Evolutionary conservation across 192 early-diverging fungal genomes (phyloP).

Genomic region (Coemansia sp.): DNA sequence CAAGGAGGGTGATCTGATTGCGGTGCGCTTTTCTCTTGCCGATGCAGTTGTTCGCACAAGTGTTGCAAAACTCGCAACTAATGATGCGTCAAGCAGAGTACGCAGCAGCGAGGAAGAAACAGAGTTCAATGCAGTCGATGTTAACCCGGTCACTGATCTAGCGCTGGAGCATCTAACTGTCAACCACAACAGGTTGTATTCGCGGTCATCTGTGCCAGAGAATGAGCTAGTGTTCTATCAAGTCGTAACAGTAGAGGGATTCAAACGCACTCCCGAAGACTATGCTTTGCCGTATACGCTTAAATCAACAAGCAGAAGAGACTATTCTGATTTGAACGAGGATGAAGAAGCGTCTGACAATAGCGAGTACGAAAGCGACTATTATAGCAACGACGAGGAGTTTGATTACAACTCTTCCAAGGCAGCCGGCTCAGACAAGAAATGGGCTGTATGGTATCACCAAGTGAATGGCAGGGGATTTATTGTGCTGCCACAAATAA

Average conservation of each 20-base stretch:
- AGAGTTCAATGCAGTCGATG: constrained; percentile 12
- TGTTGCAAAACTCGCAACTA: constrained; percentile 29
- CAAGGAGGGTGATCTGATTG: constrained; percentile 43
- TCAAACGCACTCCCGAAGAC: constrained; percentile 7
- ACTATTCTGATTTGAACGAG: neutral
- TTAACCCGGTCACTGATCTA: constrained; percentile 32
- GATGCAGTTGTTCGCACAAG: constrained; percentile 38
- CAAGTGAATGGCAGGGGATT: constrained; percentile 26
- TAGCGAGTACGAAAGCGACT: constrained; percentile 16
- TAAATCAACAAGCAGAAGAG: neutral
- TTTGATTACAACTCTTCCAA: constrained; percentile 8
- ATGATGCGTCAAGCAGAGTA: constrained; percentile 21
- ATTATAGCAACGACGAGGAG: constrained; percentile 1
- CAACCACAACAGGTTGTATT: neutral
- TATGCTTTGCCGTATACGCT: constrained; percentile 3
- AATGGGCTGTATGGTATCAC: constrained; percentile 41
- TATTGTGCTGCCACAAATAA: constrained; percentile 35
- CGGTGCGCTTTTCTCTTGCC: constrained; percentile 29
- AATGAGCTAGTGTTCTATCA: constrained; percentile 45
- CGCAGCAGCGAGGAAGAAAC: constrained; percentile 15
- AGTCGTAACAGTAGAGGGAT: constrained; percentile 42
- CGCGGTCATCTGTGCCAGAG: neutral
- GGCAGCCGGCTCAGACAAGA: neutral
- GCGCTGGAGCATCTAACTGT: constrained; percentile 8
- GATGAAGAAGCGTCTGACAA: neutral